These are phyloP conservation scores for Diaporthe vexans DNA, from an alignment of 2,329 filamentous ascomycete species.

Conservation along the genomic window DNA sequence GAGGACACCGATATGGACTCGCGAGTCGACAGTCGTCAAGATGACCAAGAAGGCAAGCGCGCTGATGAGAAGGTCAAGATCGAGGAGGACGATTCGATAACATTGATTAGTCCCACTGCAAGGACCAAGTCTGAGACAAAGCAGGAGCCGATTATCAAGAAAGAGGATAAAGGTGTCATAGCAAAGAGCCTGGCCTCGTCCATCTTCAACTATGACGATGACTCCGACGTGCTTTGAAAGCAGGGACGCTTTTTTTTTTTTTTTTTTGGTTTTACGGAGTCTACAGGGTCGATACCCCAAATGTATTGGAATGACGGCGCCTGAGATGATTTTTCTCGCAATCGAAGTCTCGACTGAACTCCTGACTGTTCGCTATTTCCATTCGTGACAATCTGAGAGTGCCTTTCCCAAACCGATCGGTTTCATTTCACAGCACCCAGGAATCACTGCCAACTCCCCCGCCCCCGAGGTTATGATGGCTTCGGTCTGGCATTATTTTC, in stretches of 20 bases:
- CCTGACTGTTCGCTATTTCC: not conserved
- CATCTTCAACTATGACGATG: slow-evolving; percentile 39
- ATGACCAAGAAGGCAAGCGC: slow-evolving; percentile 6
- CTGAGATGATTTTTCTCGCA: not conserved
- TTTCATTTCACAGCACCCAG: not conserved
- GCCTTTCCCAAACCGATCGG: not conserved
- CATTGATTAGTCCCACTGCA: not conserved
- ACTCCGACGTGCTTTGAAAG: slow-evolving; percentile 40
- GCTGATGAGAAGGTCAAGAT: slow-evolving; percentile 44
- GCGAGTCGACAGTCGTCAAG: slow-evolving; percentile 16
- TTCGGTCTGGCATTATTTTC: not conserved
- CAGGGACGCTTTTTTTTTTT: not conserved
- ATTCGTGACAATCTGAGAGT: not conserved
- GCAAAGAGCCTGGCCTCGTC: slow-evolving; percentile 35
- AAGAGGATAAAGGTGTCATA: not conserved
- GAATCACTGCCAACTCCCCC: too few species aligned
- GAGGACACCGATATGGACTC: slow-evolving; percentile 31
- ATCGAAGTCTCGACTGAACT: not conserved
- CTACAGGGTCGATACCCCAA: slow-evolving; percentile 38
- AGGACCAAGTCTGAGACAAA: slow-evolving; percentile 18
- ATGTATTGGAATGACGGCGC: not conserved
- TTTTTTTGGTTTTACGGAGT: not conserved
- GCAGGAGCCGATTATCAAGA: not conserved
- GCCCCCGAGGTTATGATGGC: too few species aligned
- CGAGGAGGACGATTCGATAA: slow-evolving; percentile 35